phyloP scores from a whole-genome alignment of 1,139 yeast species.

The Diutina scorzettiae region DNA sequence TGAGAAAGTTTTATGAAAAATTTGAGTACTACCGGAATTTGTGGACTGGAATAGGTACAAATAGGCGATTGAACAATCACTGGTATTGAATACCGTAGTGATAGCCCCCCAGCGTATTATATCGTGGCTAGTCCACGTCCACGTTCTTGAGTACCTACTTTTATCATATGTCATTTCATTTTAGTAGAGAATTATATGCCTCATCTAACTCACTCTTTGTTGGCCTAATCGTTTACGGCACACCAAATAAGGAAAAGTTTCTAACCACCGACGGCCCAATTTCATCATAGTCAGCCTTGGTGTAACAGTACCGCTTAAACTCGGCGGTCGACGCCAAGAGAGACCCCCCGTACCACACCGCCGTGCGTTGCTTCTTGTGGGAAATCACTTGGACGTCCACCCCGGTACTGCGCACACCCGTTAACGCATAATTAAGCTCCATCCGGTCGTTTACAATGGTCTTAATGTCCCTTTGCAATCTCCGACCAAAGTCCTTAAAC shows the following conservation, averaged over 20 bases:
- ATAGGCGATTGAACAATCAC: no score
- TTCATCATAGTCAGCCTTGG: slow-evolving; percentile 95
- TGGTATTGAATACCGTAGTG: no score
- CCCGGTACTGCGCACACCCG: slow-evolving; percentile 71
- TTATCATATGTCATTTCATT: no score
- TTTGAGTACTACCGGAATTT: no score
- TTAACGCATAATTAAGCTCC: slow-evolving; percentile 61
- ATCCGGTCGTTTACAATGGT: slow-evolving; percentile 82
- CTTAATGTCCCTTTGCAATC: slow-evolving; percentile 92
- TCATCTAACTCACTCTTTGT: no score
- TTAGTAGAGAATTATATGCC: no score
- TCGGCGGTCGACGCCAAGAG: slow-evolving; percentile 94
- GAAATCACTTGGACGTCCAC: slow-evolving; percentile 95
- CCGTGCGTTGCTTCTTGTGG: slow-evolving; percentile 95
- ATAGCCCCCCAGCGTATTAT: no score
- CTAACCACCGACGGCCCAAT: slow-evolving; percentile 96
- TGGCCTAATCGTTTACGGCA: no score
- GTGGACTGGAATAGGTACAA: no score
- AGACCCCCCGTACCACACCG: slow-evolving; percentile 99
- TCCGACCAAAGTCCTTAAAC: slow-evolving; percentile 97
- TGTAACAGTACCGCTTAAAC: slow-evolving; percentile 91
- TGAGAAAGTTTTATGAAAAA: no score
- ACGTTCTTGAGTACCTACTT: no score
- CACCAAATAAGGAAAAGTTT: slow-evolving; percentile 87
- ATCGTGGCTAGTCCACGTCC: no score